These are phyloP conservation scores for Chenopodium formosanum DNA, from an alignment of 148 eudicot species.

Conservation along the genomic window DNA sequence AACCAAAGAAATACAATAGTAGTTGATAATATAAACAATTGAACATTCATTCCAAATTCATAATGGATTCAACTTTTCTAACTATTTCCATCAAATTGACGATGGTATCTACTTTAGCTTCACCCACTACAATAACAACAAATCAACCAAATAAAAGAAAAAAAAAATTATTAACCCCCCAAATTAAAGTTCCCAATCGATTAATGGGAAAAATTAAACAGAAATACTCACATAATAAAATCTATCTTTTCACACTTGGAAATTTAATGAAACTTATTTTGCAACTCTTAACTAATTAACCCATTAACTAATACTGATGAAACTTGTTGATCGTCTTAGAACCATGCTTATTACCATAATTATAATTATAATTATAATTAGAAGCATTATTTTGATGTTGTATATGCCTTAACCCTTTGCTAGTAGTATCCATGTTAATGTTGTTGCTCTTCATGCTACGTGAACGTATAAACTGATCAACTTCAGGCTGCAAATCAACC, in stretches of 20 bases:
- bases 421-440: background rate
- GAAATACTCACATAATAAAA: background rate
- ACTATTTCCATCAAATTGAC: constrained; percentile 2
- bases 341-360: constrained; percentile 4
- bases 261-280: background rate
- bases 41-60: background rate
- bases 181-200: too few species aligned
- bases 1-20: too few species aligned
- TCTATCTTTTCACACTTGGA: background rate
- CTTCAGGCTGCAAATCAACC: constrained; percentile 25
- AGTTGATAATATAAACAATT: too few species aligned
- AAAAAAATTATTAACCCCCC: background rate
- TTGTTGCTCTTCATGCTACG: constrained; percentile 19
- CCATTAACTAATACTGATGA: constrained; percentile 9
- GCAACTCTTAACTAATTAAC: background rate
- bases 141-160: background rate
- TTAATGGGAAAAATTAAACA: background rate
- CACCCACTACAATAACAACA: constrained; percentile 5
- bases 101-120: constrained; percentile 4
- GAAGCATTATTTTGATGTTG: constrained; percentile 5
- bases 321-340: constrained; percentile 18
- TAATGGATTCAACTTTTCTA: background rate
- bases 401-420: constrained; percentile 18
- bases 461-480: constrained; percentile 29
- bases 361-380: constrained; percentile 12